These are phyloP conservation scores for Termitomyces sp. DNA, from an alignment of 768 basidiomycete genomes.

Conservation along the genomic window DNA sequence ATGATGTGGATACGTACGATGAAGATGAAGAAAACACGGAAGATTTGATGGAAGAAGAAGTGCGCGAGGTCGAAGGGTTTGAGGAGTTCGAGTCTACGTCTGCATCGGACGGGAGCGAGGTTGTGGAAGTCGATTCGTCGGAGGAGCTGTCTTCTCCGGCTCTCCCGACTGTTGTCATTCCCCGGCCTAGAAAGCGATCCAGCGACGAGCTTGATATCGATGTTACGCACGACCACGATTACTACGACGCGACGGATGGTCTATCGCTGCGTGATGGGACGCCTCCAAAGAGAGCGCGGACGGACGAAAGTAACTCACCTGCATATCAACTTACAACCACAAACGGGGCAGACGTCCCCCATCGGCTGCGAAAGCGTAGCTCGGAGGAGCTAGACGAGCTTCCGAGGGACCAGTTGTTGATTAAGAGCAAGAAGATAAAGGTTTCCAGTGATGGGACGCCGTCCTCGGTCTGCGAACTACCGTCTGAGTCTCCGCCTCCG, in stretches of 20 bases:
- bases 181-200: conserved; percentile 19
- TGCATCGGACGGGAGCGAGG: conserved; percentile 6
- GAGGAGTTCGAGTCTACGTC: conserved; percentile 14
- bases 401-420: background rate
- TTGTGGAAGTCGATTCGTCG: background rate
- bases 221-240: conserved; percentile 8
- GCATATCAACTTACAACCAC: background rate
- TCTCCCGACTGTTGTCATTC: background rate
- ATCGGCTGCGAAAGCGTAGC: conserved; percentile 38
- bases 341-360: conserved; percentile 5
- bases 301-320: conserved; percentile 7
- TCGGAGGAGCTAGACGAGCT: conserved; percentile 45
- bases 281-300: conserved; percentile 26
- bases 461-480: background rate
- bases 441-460: background rate
- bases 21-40: conserved; percentile 22
- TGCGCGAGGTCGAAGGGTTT: conserved; percentile 28
- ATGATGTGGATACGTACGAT: conserved; percentile 12
- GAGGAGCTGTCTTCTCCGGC: background rate
- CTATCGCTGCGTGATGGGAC: conserved; percentile 16
- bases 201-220: conserved; percentile 29
- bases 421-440: conserved; percentile 11
- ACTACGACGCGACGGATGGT: background rate
- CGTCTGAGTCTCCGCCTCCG: background rate
- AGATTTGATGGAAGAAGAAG: conserved; percentile 20